Conservation (phyloP, 345 rosid genomes). For the Ceriops decandra region DNA sequence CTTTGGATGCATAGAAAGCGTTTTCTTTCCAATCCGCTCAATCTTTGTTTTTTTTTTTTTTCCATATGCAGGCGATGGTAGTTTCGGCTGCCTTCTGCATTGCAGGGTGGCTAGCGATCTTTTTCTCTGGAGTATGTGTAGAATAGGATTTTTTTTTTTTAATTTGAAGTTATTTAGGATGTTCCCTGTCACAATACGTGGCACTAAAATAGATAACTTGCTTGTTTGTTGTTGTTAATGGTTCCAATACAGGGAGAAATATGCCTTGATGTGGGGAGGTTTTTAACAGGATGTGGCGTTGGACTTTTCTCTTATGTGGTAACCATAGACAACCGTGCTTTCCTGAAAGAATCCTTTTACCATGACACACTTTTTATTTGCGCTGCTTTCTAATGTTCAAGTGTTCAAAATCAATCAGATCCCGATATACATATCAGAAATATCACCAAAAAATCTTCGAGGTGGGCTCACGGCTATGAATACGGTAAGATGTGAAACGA, state of each 20-base stretch:
- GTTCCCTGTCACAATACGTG: background rate
- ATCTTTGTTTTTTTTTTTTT: background rate
- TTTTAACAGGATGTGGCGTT: constrained; percentile 72
- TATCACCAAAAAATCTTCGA: constrained; percentile 72
- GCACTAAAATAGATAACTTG: background rate
- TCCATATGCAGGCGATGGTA: constrained; percentile 61
- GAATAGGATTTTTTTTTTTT: background rate
- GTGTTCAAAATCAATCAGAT: constrained; percentile 36
- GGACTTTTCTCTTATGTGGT: constrained; percentile 86
- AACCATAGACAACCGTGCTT: background rate
- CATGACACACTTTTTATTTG: background rate
- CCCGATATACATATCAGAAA: constrained; percentile 75
- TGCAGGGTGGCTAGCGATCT: constrained; percentile 72
- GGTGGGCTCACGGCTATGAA: constrained; percentile 77
- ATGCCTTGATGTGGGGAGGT: constrained; percentile 62
- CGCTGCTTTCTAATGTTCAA: background rate
- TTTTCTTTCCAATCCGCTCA: background rate
- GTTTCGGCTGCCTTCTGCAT: constrained; percentile 61
- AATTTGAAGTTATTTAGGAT: background rate
- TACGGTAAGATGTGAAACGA: constrained; percentile 27
- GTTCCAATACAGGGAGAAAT: constrained; percentile 39
- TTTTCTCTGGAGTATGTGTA: constrained; percentile 38
- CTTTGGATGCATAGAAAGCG: background rate
- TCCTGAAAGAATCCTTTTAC: no score
- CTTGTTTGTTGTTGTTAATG: background rate